Evolutionary conservation across 73 alveolate genomes (phyloP).

Genomic region (Tetrahymena malaccensis): DNA sequence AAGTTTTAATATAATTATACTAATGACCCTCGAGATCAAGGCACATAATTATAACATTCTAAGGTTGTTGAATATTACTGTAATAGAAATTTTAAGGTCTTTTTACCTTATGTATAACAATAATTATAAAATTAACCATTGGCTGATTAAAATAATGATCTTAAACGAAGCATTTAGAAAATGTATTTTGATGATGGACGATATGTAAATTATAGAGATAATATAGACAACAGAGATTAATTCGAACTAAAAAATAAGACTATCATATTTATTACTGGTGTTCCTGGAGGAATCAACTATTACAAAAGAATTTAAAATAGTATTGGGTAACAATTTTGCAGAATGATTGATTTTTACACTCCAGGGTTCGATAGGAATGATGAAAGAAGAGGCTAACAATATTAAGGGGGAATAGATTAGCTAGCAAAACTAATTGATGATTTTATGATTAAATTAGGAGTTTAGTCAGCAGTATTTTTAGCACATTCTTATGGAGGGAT

Average conservation of each 20-base stretch:
- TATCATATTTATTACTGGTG: not conserved
- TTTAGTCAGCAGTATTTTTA: not conserved
- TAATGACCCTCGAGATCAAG: not conserved
- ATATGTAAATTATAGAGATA: not conserved
- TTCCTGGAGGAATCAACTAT: not conserved
- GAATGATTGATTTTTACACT: not conserved
- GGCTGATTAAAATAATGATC: too few species aligned
- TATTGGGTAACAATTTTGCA: not conserved
- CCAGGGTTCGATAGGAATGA: not conserved
- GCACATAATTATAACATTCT: not conserved
- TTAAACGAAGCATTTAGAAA: too few species aligned
- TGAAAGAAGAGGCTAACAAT: not conserved
- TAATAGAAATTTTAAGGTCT: not conserved
- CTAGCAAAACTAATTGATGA: not conserved
- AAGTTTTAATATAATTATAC: not conserved
- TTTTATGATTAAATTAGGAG: not conserved
- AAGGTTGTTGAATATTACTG: not conserved
- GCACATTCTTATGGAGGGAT: not conserved
- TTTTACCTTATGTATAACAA: not conserved
- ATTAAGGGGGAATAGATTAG: not conserved
- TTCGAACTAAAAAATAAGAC: not conserved
- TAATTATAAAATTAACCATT: too few species aligned
- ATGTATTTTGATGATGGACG: not conserved
- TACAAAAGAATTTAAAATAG: not conserved
- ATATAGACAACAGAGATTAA: not conserved